Evolutionary conservation across 805 yeast species (phyloP), one percentile per base, ranked within the genome.

Genomic region (Lachancea meyersii): DNA sequence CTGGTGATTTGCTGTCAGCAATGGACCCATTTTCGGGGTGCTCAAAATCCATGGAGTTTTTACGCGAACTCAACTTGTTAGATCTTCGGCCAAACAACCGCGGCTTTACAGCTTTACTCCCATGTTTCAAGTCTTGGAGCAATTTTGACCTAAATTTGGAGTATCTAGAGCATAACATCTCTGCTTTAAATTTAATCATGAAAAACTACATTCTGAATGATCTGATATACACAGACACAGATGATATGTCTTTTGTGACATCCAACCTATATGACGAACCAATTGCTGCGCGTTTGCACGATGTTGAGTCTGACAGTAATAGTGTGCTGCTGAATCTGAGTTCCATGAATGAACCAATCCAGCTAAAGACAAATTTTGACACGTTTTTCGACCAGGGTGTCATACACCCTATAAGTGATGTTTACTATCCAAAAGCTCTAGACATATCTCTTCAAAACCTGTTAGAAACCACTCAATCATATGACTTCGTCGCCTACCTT

Each of bases 381-480:
- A 73, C 86, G 5, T 56, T 89, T 11, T 89, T 85, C 58, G 79
- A 76, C 48, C 82, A 84, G 58, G 97, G 97, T 1, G 95, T 89
- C 0, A 76, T 84, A 1, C 96, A 86, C 57, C 79, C 89, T 1
- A 66, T 84, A 10, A 65, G 72, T 28, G 60, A 71, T 4, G 67
- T 85, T 1, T 49, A 76, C 3, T 63, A 85, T 13, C 95, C 96
- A 0, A 58, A 64, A 0, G 60, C 65, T 19, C 59, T 89, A 23
- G 58, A 69, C 5, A 73, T 89, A 2, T 54, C 79, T 0, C 60
- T 82, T 9, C 36, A 46, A 3, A 82, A 86, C 42, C 68, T 89
- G 40, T 64, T 87, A 7, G 55, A 55, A 3, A 70, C 84, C 0
- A 76, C 82, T 2, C 74, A 72, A 17, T 71, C 79, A 24, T 48